Base-by-base conservation (phyloP, 495 filamentous ascomycete species). In the Paragyromitra xinjiangensis region DNA sequence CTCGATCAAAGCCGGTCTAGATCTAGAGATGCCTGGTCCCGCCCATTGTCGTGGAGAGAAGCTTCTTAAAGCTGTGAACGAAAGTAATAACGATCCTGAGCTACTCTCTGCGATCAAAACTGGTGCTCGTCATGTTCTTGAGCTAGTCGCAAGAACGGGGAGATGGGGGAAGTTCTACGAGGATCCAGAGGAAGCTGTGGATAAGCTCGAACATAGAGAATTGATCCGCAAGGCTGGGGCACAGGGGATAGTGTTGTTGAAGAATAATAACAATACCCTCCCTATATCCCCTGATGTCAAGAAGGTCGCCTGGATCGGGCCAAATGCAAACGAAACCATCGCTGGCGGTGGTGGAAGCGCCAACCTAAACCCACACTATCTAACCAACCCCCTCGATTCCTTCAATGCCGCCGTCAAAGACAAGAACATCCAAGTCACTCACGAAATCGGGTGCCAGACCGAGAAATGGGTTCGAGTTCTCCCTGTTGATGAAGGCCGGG, bases 311-410 rank as follows among this genome's bases (percentile, higher is more conserved):
- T 88, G 95, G 44, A 94, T 96, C 72, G 93, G 93, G 0, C 93
- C 93, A 14, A 95, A 95, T 82, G 89, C 92, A 37, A 92, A 92
- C 75, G 84, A 90, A 56, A 90, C 92, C 0, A 90, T 92, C 45
- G 92, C 91, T 61, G 91, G 91, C 50, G 93, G 93, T 53, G 93
- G 93, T 70, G 93, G 93, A 5, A 93, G 91, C 71, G 92, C 93
- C 0, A 90, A 89, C 58, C 83, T 95, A 22, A 89, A 90, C 74
- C 74, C 90, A 0, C 94, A 96, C 82, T 94, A 95, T 83, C 90
- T 87, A 24, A 88, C 87, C 0, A 78, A 88, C n/a, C 88, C 88
- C 5, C 84, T 89, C 3, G 87, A 88, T 37, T 87, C 87, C 77
- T 88, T 89, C 69, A 84, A 82, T 22, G 59, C 34, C 2, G 81